These are phyloP conservation scores for Trichoderma orchidacearum DNA, from an alignment of 495 filamentous ascomycete genomes.

Conservation along the genomic window DNA sequence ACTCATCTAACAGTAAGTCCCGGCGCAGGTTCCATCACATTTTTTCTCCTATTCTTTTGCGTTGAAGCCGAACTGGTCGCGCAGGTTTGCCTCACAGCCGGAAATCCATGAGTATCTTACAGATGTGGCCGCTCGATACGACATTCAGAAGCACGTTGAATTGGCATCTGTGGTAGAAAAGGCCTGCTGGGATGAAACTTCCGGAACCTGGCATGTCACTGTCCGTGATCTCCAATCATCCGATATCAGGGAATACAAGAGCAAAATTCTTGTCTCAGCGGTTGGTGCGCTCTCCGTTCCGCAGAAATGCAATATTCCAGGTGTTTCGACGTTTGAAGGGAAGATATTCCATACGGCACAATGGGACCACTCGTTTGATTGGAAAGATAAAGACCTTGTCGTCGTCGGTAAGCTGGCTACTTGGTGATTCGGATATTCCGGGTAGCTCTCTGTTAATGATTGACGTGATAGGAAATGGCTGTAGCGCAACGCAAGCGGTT, in stretches of 20 bases:
- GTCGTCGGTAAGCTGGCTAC: constrained; percentile 23
- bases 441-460: constrained; percentile 16
- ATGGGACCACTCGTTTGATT: constrained; percentile 36
- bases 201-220: constrained; percentile 28
- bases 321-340: constrained; percentile 29
- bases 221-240: constrained; percentile 20
- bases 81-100: neutral
- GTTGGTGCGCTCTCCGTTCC: constrained; percentile 39
- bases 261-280: constrained; percentile 42
- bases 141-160: constrained; percentile 26
- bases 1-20: neutral
- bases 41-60: neutral
- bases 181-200: constrained; percentile 28
- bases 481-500: constrained; percentile 32
- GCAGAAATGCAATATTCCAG: constrained; percentile 23
- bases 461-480: constrained; percentile 17
- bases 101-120: constrained; percentile 9
- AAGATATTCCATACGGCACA: constrained; percentile 38
- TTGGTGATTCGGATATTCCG: too few species aligned
- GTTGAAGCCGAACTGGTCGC: neutral
- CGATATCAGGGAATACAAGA: constrained; percentile 14
- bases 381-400: constrained; percentile 35
- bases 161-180: constrained; percentile 26
- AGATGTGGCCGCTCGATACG: constrained; percentile 27
- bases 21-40: neutral